Evolutionary conservation across 192 early-diverging fungal species (phyloP).

Genomic region (Chytriomyces hyalinus): DNA sequence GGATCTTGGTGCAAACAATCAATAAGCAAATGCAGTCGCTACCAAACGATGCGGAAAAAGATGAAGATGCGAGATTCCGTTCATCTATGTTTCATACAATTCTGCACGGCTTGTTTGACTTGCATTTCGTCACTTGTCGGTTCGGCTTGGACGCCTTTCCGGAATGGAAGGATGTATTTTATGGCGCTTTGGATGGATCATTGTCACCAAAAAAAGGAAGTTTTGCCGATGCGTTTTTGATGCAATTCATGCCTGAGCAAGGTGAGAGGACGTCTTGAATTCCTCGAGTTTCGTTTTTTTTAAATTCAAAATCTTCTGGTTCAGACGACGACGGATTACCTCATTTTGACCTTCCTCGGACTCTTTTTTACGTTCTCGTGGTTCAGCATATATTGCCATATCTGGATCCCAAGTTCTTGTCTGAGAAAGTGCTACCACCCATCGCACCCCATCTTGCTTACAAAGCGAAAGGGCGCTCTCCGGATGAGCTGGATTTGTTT

Average conservation of each 20-base stretch:
- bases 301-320: too few relatives aligned
- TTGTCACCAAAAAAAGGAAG: background rate
- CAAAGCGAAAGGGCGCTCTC: background rate
- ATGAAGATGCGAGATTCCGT: background rate
- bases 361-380: slow-evolving; percentile 14
- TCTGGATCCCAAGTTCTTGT: background rate
- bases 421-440: background rate
- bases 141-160: slow-evolving; percentile 26
- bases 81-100: background rate
- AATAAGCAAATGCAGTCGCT: background rate
- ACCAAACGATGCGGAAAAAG: background rate
- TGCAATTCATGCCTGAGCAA: background rate
- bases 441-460: slow-evolving; percentile 1
- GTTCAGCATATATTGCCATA: slow-evolving; percentile 8
- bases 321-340: background rate
- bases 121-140: slow-evolving; percentile 33
- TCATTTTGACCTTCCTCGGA: slow-evolving; percentile 16
- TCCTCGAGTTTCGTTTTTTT: background rate
- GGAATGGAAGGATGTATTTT: slow-evolving; percentile 22
- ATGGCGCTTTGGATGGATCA: background rate
- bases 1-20: too few relatives aligned
- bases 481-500: slow-evolving; percentile 27
- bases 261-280: background rate
- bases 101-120: background rate
- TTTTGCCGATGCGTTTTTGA: background rate